A percentile compares a stretch with the other conserved stretches of the same genome.
These are phyloP conservation scores for Saposhnikovia divaricata DNA, from an alignment of 129 eudicot genomes.

Conservation along the genomic window DNA sequence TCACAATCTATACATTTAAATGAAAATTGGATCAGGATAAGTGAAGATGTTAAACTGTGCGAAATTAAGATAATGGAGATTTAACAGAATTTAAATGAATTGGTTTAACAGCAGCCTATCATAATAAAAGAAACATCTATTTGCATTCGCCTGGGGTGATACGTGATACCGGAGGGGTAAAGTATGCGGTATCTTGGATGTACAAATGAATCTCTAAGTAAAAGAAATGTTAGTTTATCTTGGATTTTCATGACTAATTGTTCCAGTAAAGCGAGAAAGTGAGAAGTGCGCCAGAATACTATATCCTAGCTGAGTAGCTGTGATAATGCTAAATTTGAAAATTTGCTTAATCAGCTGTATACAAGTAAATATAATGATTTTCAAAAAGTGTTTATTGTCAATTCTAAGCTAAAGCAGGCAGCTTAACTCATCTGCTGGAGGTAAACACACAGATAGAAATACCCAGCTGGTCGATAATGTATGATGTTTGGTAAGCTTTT, in stretches of 20 bases:
- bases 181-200: too few relatives aligned
- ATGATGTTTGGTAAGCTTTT: background rate
- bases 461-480: background rate
- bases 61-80: too few relatives aligned
- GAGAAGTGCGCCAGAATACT: too few relatives aligned
- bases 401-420: too few relatives aligned
- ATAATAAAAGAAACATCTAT: background rate
- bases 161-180: too few relatives aligned
- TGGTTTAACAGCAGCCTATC: background rate
- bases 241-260: background rate
- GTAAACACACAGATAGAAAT: background rate
- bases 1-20: conserved; percentile 46
- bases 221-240: too few relatives aligned
- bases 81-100: too few relatives aligned
- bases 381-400: background rate
- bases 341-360: too few relatives aligned
- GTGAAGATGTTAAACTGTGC: background rate
- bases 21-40: background rate
- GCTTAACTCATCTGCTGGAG: too few relatives aligned
- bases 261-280: too few relatives aligned
- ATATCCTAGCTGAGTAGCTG: too few relatives aligned
- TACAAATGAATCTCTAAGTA: background rate
- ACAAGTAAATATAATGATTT: background rate
- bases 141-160: background rate
- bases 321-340: background rate